Percentiles rank a stretch among this genome's conserved stretches.
Evolutionary conservation across 2,329 filamentous ascomycete species (phyloP).

Genomic region (Aureobasidium sp.): DNA sequence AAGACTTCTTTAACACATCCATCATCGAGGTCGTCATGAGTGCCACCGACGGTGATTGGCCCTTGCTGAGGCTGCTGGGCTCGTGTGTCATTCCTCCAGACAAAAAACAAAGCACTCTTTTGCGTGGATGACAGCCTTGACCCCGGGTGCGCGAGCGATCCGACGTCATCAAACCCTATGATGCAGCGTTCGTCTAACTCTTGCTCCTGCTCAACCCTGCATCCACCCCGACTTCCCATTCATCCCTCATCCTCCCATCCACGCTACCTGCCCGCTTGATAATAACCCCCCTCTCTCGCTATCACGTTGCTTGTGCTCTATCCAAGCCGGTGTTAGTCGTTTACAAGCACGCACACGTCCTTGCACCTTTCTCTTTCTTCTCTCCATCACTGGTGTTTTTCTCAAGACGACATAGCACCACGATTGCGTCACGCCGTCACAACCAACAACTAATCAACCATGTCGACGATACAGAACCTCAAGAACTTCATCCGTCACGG

Average conservation of each 20-base stretch:
- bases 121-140: slow-evolving; percentile 12
- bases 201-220: slow-evolving; percentile 11
- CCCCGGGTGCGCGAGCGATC: neutral
- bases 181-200: slow-evolving; percentile 12
- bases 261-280: neutral
- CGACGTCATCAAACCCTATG: slow-evolving; percentile 14
- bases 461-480: slow-evolving; percentile 81
- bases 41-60: neutral
- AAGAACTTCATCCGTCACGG: slow-evolving; percentile 98
- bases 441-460: slow-evolving; percentile 29
- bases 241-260: slow-evolving; percentile 4
- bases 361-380: neutral
- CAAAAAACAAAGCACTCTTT: slow-evolving; percentile 11
- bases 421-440: neutral
- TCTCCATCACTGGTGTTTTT: neutral
- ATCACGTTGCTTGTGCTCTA: slow-evolving; percentile 6
- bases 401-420: neutral
- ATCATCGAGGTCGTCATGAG: slow-evolving; percentile 12
- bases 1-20: neutral
- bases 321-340: neutral
- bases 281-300: neutral
- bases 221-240: slow-evolving; percentile 6
- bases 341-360: neutral
- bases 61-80: neutral
- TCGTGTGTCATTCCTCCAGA: slow-evolving; percentile 12